Percentiles rank a stretch among this genome's conserved stretches.
phyloP scores from a whole-genome alignment of 1,139 yeast genomes.

The Suhomyces panamericanus region DNA sequence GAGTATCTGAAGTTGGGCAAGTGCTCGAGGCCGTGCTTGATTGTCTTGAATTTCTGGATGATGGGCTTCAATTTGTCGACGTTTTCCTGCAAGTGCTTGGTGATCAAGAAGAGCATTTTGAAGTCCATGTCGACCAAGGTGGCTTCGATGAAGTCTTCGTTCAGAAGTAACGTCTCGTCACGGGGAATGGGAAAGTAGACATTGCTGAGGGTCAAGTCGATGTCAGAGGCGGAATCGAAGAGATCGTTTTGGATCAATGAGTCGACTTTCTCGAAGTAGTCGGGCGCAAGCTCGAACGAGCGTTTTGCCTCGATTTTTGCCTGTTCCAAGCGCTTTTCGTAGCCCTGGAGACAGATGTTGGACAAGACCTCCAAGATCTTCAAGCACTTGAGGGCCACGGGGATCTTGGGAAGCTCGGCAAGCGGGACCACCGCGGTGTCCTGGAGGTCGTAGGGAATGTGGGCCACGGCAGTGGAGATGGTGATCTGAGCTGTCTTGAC shows the following conservation, averaged over 20 bases:
- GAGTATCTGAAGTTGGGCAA: conserved; percentile 36
- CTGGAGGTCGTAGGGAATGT: conserved; percentile 43
- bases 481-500: conserved; percentile 33
- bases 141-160: conserved; percentile 25
- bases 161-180: conserved; percentile 13
- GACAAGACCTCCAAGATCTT: conserved; percentile 38
- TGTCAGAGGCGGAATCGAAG: conserved; percentile 11
- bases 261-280: conserved; percentile 13
- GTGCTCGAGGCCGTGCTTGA: conserved; percentile 13
- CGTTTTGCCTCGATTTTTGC: conserved; percentile 36
- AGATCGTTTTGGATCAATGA: conserved; percentile 10
- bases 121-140: conserved; percentile 46
- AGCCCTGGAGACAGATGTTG: conserved; percentile 45
- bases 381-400: conserved; percentile 35
- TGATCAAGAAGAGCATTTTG: conserved; percentile 30
- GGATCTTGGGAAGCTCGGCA: conserved; percentile 31
- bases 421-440: conserved; percentile 35
- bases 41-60: conserved; percentile 25
- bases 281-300: conserved; percentile 13
- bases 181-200: conserved; percentile 14
- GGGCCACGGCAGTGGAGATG: conserved; percentile 38
- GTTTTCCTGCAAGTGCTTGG: conserved; percentile 22
- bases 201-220: conserved; percentile 17
- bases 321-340: conserved; percentile 46
- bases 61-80: conserved; percentile 29